Percentiles rank a stretch among this genome's conserved stretches.
Evolutionary conservation across 1,284 basidiomycete species (phyloP).

Genomic region (Flammula alnicola): DNA sequence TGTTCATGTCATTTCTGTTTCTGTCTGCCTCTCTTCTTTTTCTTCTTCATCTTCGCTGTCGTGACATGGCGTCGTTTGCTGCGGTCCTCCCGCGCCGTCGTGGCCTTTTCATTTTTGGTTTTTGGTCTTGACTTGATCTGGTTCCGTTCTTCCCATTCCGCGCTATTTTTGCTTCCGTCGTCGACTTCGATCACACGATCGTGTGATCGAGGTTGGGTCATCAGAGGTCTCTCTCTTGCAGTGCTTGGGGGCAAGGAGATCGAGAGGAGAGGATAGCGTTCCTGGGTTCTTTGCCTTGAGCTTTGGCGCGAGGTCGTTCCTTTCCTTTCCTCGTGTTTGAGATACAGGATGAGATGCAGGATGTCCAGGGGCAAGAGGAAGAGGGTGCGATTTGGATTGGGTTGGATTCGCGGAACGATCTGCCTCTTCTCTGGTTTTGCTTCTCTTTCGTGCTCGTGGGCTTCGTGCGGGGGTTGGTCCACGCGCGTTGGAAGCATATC

Average conservation of each 20-base stretch:
- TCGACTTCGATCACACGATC: too few species aligned
- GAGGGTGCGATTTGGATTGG: not conserved
- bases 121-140: too few species aligned
- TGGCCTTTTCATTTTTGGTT: too few species aligned
- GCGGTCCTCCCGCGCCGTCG: too few species aligned
- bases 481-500: not conserved
- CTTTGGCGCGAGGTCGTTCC: not conserved
- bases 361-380: too few species aligned
- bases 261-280: not conserved
- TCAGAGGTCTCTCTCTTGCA: not conserved
- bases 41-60: too few species aligned
- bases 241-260: not conserved
- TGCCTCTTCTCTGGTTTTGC: constrained; percentile 10
- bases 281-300: not conserved
- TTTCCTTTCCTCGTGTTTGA: not conserved
- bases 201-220: too few species aligned
- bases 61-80: too few species aligned
- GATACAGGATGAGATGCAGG: not conserved
- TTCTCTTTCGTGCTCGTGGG: not conserved
- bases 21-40: too few species aligned
- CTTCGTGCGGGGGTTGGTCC: constrained; percentile 1
- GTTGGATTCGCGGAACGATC: constrained; percentile 8
- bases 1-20: too few species aligned
- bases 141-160: too few species aligned
- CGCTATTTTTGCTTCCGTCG: too few species aligned